Evolutionary conservation across 2,329 filamentous ascomycete species (phyloP).

Genomic region (Colletotrichum spinosum): DNA sequence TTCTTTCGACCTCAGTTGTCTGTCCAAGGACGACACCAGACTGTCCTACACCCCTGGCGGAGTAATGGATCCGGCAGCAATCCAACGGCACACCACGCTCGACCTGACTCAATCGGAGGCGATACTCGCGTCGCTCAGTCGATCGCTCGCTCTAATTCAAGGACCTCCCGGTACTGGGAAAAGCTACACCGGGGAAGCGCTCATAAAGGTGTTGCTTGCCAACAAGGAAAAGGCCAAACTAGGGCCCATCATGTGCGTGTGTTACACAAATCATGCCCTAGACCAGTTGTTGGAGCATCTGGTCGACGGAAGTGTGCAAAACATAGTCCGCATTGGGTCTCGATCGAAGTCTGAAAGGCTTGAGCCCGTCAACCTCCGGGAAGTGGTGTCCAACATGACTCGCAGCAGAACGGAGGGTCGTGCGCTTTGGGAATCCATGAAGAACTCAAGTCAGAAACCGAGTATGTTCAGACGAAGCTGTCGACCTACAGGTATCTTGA

Average conservation of each 20-base stretch:
- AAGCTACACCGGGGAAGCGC: slow-evolving; percentile 67
- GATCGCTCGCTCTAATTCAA: slow-evolving; percentile 71
- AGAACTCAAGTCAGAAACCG: slow-evolving; percentile 25
- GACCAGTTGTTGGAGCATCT: slow-evolving; percentile 72
- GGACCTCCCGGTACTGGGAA: slow-evolving; percentile 80
- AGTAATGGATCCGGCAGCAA: slow-evolving; percentile 36
- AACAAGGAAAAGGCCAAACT: slow-evolving; percentile 53
- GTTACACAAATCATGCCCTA: slow-evolving; percentile 63
- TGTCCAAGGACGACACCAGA: slow-evolving; percentile 41
- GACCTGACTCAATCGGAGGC: slow-evolving; percentile 65
- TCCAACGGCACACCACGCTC: slow-evolving; percentile 56
- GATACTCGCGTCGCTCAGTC: slow-evolving; percentile 63
- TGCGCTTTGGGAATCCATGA: slow-evolving; percentile 43
- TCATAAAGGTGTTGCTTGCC: slow-evolving; percentile 66
- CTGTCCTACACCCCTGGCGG: slow-evolving; percentile 40
- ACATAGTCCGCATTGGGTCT: slow-evolving; percentile 72
- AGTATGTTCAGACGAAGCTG: not conserved
- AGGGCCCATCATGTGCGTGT: slow-evolving; percentile 64
- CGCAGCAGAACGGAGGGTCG: slow-evolving; percentile 54
- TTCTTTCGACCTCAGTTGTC: slow-evolving; percentile 55
- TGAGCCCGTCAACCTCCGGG: slow-evolving; percentile 60
- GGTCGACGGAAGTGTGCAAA: slow-evolving; percentile 55
- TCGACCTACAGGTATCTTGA: not conserved
- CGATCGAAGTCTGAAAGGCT: slow-evolving; percentile 67
- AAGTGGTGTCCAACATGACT: slow-evolving; percentile 44